phyloP scores from a whole-genome alignment of 2,329 filamentous ascomycete species.

The Penicillium sp. region DNA sequence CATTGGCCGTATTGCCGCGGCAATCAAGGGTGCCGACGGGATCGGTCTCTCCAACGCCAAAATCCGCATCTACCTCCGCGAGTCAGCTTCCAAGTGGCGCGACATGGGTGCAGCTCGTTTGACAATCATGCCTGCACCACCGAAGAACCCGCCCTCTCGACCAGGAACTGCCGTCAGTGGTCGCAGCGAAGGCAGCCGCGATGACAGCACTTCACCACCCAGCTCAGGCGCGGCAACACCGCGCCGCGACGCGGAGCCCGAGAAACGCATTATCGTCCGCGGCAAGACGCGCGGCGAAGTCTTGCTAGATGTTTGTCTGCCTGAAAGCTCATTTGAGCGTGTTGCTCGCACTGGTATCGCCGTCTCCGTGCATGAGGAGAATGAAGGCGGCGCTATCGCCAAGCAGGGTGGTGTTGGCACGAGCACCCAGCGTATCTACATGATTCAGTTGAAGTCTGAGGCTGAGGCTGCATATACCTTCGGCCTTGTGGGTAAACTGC shows the following conservation, averaged over 20 bases:
- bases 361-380: slow-evolving; percentile 83
- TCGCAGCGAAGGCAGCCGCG: slow-evolving; percentile 38
- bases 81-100: slow-evolving; percentile 77
- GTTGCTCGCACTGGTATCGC: slow-evolving; percentile 85
- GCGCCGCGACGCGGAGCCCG: slow-evolving; percentile 62
- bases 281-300: slow-evolving; percentile 67
- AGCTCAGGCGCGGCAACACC: slow-evolving; percentile 36
- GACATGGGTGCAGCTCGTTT: slow-evolving; percentile 84
- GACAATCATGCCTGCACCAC: slow-evolving; percentile 69
- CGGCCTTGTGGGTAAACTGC: slow-evolving; percentile 54
- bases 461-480: slow-evolving; percentile 58
- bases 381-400: slow-evolving; percentile 61
- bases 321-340: slow-evolving; percentile 80
- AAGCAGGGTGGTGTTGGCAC: slow-evolving; percentile 60
- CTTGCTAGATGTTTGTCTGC: slow-evolving; percentile 80
- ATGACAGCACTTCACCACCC: slow-evolving; percentile 27
- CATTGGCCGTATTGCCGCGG: slow-evolving; percentile 52
- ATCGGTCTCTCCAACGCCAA: slow-evolving; percentile 72
- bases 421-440: slow-evolving; percentile 61
- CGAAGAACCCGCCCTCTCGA: slow-evolving; percentile 29
- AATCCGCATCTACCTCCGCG: slow-evolving; percentile 81
- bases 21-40: slow-evolving; percentile 58
- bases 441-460: slow-evolving; percentile 63
- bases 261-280: slow-evolving; percentile 82
- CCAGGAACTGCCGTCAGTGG: slow-evolving; percentile 53